A percentile compares a stretch with the other conserved stretches of the same genome.
Conservation (phyloP, 129 eudicot species). For the Saposhnikovia divaricata region DNA sequence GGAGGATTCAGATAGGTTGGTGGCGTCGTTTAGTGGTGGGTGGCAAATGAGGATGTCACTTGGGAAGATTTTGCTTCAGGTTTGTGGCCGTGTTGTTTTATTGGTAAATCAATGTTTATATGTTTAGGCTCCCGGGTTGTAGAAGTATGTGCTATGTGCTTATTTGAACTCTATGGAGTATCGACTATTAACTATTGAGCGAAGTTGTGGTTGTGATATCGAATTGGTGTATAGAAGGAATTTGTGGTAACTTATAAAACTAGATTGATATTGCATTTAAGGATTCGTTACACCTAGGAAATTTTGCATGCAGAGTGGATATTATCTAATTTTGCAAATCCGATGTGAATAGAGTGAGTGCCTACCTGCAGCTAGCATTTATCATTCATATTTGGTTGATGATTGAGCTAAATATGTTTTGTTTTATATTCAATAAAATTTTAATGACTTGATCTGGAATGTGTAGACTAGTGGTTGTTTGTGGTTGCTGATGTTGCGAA, state of each 20-base stretch:
- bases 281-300: not conserved
- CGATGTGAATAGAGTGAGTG: not conserved
- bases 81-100: slow-evolving; percentile 18
- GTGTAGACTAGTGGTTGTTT: not conserved
- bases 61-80: slow-evolving; percentile 97
- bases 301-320: not conserved
- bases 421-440: not conserved
- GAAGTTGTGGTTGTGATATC: not conserved
- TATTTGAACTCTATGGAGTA: no score
- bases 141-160: no score
- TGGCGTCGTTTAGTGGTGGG: slow-evolving; percentile 93
- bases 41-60: slow-evolving; percentile 99
- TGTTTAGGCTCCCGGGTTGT: not conserved
- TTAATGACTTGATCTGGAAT: not conserved
- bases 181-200: no score
- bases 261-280: not conserved
- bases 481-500: not conserved
- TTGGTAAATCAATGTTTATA: not conserved
- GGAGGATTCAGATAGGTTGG: slow-evolving; percentile 87
- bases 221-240: not conserved
- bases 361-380: not conserved
- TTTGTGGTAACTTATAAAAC: not conserved
- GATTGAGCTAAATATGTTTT: not conserved
- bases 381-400: not conserved
- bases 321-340: not conserved